phyloP scores from a whole-genome alignment of 306 rosid species.

The Quercus aquifolioides region DNA sequence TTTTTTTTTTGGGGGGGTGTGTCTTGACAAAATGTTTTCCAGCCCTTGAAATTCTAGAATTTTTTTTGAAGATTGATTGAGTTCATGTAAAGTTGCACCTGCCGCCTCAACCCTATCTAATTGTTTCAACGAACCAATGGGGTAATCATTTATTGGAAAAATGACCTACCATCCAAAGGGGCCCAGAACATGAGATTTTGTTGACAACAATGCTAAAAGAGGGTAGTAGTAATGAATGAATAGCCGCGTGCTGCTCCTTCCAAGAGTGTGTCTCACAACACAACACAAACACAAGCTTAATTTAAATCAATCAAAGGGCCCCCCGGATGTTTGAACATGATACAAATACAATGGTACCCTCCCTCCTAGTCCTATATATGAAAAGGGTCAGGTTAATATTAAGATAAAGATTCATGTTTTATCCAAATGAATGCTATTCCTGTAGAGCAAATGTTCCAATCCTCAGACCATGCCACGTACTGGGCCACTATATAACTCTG shows the following conservation, averaged over 20 bases:
- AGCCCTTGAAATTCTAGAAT: too few species aligned
- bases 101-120: neutral
- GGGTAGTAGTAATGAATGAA: neutral
- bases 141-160: conserved; percentile 1
- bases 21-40: too few species aligned
- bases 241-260: conserved; percentile 20
- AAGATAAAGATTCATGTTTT: neutral
- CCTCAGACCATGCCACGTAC: neutral
- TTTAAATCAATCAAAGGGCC: neutral
- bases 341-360: neutral
- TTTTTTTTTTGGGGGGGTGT: too few species aligned
- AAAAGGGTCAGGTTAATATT: too few species aligned
- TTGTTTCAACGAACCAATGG: neutral
- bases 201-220: conserved; percentile 8
- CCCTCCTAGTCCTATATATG: too few species aligned
- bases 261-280: neutral
- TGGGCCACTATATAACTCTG: neutral
- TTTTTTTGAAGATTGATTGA: too few species aligned
- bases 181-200: neutral
- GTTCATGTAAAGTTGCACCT: neutral
- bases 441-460: neutral
- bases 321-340: neutral
- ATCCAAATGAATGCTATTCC: neutral
- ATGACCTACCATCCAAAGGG: neutral
- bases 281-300: neutral